Evolutionary conservation across 139 green algal genomes (phyloP).

Genomic region (Chlamydomonas applanata): DNA sequence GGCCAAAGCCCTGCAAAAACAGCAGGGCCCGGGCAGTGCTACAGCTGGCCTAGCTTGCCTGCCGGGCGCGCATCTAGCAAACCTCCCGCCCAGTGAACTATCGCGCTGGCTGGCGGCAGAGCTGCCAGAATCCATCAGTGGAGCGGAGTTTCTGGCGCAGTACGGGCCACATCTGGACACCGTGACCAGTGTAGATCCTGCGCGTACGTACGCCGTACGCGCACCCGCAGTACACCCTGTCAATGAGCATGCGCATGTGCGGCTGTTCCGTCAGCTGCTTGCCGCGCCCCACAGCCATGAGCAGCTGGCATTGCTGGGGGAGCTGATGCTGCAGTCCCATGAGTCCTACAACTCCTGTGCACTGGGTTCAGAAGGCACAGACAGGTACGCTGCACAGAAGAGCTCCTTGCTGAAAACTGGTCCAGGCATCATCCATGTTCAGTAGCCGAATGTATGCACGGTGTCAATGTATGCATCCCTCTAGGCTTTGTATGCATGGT

Average conservation of each 20-base stretch:
- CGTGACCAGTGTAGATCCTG: constrained; percentile 59
- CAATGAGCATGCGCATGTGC: constrained; percentile 78
- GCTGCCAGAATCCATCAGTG: constrained; percentile 65
- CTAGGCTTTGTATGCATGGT: no score
- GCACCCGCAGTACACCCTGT: constrained; percentile 75
- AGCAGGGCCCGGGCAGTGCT: no score
- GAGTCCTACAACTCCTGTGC: constrained; percentile 59
- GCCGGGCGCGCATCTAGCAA: constrained; percentile 52
- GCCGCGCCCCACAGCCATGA: neutral
- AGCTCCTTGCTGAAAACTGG: no score
- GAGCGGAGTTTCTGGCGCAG: constrained; percentile 64
- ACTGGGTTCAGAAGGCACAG: constrained; percentile 29
- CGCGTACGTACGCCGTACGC: constrained; percentile 53
- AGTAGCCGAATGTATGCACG: no score
- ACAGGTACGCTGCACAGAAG: no score
- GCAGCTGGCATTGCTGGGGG: constrained; percentile 61
- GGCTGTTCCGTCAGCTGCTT: constrained; percentile 62
- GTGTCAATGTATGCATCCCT: no score
- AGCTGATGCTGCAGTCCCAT: constrained; percentile 90
- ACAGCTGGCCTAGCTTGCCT: no score
- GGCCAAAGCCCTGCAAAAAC: no score
- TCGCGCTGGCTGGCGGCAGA: constrained; percentile 31
- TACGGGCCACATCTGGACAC: constrained; percentile 70
- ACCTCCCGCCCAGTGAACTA: constrained; percentile 60
- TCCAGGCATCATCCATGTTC: no score